These are phyloP conservation scores for Parastagonospora nodorum DNA, from an alignment of 2,329 filamentous ascomycete genomes.

Conservation along the genomic window DNA sequence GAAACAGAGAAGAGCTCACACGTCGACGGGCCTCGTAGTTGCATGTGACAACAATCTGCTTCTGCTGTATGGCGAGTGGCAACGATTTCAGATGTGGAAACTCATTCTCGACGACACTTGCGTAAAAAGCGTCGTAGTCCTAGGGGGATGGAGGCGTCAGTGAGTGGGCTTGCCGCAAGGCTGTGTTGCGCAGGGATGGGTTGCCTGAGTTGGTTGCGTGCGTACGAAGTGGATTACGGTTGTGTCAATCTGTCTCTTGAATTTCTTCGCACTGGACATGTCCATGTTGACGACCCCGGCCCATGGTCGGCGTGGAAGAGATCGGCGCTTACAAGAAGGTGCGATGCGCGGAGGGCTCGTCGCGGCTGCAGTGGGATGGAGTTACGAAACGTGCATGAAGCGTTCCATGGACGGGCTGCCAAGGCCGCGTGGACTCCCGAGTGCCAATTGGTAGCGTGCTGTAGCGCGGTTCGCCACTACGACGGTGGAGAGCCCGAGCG, in stretches of 20 bases:
- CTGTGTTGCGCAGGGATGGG: constrained; percentile 23
- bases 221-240: constrained; percentile 82
- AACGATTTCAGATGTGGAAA: constrained; percentile 72
- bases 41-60: constrained; percentile 71
- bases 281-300: constrained; percentile 1
- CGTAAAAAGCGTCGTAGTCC: constrained; percentile 81
- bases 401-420: neutral
- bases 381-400: constrained; percentile 6
- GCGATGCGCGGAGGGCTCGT: constrained; percentile 3
- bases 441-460: neutral
- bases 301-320: neutral
- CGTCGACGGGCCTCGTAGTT: constrained; percentile 86
- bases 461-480: neutral
- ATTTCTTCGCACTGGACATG: constrained; percentile 15
- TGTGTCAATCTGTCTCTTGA: constrained; percentile 49
- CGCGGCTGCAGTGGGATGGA: neutral
- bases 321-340: neutral
- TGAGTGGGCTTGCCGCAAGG: constrained; percentile 15
- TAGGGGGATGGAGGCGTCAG: constrained; percentile 41
- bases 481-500: neutral
- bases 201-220: constrained; percentile 22
- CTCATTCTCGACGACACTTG: constrained; percentile 83
- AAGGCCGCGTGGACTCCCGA: neutral
- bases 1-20: constrained; percentile 35
- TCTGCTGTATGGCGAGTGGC: constrained; percentile 86